These are phyloP conservation scores for Cladophialophora immunda DNA, from an alignment of 2,329 filamentous ascomycete genomes.

Conservation along the genomic window DNA sequence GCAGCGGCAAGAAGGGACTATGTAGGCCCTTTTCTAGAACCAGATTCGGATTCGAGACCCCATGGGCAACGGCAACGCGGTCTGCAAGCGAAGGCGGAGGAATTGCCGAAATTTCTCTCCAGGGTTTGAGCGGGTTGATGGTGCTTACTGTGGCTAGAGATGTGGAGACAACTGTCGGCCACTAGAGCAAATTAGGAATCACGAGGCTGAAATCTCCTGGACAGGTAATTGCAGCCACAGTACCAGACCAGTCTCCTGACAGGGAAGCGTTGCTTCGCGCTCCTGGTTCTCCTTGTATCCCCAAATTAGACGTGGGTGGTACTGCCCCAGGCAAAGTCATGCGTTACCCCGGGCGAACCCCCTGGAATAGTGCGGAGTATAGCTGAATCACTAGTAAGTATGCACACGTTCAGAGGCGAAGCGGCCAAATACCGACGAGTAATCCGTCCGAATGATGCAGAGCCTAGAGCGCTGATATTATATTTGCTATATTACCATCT, in stretches of 20 bases:
- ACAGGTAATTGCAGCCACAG: neutral
- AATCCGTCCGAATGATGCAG: no score
- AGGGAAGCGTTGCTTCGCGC: neutral
- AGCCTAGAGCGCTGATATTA: no score
- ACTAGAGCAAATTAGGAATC: neutral
- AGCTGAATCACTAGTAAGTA: no score
- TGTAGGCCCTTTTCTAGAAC: neutral
- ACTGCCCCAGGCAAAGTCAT: no score
- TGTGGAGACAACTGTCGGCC: neutral
- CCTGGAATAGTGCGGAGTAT: no score
- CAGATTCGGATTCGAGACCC: neutral
- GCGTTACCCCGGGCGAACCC: no score
- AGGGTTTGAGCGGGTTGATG: neutral
- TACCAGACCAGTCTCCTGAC: neutral
- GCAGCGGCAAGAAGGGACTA: neutral
- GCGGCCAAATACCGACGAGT: no score
- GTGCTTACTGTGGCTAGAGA: neutral
- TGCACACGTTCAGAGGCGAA: no score
- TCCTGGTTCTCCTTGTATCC: neutral
- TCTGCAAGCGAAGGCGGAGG: neutral
- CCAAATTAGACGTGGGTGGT: neutral
- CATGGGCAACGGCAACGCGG: neutral
- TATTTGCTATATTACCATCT: no score
- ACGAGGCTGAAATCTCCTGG: neutral
- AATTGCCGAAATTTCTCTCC: conserved; percentile 3